These are phyloP conservation scores for Flueggea neowawraea DNA, from an alignment of 441 rosid genomes.

Conservation along the genomic window DNA sequence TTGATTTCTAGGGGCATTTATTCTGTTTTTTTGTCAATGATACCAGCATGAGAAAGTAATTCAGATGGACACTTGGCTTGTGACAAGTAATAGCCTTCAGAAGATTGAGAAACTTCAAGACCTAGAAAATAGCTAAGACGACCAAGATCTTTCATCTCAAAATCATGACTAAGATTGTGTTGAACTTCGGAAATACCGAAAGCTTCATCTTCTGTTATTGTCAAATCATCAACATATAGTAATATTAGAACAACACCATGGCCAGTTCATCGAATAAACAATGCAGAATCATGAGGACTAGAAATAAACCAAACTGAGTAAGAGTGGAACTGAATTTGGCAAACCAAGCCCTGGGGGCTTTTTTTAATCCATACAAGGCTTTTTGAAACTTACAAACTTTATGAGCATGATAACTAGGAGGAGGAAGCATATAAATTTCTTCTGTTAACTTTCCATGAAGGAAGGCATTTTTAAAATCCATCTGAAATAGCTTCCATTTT, in stretches of 20 bases:
- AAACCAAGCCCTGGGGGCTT: not conserved
- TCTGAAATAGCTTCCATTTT: not conserved
- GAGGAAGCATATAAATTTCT: slow-evolving; percentile 1
- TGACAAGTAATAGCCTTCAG: not conserved
- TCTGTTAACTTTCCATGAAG: not conserved
- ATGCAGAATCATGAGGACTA: not conserved
- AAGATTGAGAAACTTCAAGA: not conserved
- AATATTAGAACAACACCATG: not conserved
- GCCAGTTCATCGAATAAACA: not conserved
- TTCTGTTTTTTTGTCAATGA: not conserved
- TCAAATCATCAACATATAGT: not conserved
- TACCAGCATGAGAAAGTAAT: not conserved
- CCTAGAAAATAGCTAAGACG: not conserved
- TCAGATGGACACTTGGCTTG: not conserved
- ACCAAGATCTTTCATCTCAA: slow-evolving; percentile 3
- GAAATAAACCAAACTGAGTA: not conserved
- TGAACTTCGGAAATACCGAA: not conserved
- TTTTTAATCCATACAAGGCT: not conserved
- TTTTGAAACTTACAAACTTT: not conserved
- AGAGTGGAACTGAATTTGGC: not conserved
- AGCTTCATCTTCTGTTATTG: not conserved
- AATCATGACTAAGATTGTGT: not conserved
- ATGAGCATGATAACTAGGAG: not conserved
- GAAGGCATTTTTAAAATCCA: not conserved
- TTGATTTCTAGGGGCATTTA: not conserved